Conservation (phyloP, 2,329 filamentous ascomycete species). For the Pseudonectria foliicola region DNA sequence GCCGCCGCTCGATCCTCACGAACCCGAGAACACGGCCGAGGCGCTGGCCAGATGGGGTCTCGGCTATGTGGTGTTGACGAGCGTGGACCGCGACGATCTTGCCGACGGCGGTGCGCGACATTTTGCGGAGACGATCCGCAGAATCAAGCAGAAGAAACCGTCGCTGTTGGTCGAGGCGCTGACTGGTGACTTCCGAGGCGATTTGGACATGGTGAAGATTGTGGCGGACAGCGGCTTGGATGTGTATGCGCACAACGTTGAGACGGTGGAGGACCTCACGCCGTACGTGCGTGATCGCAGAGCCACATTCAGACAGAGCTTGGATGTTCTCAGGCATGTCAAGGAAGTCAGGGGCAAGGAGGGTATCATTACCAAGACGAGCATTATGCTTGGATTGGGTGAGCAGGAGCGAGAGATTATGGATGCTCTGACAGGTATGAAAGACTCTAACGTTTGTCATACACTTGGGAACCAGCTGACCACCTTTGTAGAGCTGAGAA, state of each 20-base stretch:
- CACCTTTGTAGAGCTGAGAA: constrained; percentile 59
- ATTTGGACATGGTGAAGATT: constrained; percentile 77
- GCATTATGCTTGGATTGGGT: constrained; percentile 90
- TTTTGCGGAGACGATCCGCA: constrained; percentile 88
- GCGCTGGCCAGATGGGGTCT: constrained; percentile 87
- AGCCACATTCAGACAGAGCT: constrained; percentile 80
- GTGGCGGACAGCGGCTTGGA: constrained; percentile 86
- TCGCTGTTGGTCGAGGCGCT: constrained; percentile 74
- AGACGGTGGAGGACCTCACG: constrained; percentile 87
- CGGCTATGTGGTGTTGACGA: constrained; percentile 91
- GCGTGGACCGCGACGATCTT: constrained; percentile 88
- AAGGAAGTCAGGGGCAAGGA: constrained; percentile 64
- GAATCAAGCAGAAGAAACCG: constrained; percentile 80
- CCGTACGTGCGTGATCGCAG: constrained; percentile 84
- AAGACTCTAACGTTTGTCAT: neutral
- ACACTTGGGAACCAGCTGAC: constrained; percentile 6
- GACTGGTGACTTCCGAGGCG: constrained; percentile 80
- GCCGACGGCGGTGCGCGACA: constrained; percentile 81
- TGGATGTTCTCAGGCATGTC: constrained; percentile 71
- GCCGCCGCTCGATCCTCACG: constrained; percentile 81
- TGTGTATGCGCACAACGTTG: constrained; percentile 95
- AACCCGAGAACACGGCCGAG: constrained; percentile 95
- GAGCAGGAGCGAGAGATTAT: constrained; percentile 84
- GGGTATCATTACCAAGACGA: constrained; percentile 93
- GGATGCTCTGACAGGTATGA: constrained; percentile 63